Evolutionary conservation across 1,284 basidiomycete species (phyloP).

Genomic region (Termitomyces sp.): DNA sequence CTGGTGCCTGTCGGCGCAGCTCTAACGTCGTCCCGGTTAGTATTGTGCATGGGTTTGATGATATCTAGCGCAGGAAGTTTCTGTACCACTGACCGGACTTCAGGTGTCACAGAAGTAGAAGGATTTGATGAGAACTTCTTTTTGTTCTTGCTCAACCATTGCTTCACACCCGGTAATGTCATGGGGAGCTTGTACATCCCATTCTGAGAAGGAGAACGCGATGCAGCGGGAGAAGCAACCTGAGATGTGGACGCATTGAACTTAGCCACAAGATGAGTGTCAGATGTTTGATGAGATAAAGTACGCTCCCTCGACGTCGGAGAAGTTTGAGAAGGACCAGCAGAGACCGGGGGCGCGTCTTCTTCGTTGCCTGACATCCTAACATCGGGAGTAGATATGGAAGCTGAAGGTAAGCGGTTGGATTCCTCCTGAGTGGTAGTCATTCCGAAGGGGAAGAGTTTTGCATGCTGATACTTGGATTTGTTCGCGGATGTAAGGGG

Average conservation of each 20-base stretch:
- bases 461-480: conserved; percentile 67
- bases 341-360: conserved; percentile 41
- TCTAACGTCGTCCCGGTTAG: conserved; percentile 62
- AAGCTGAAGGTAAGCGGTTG: conserved; percentile 44
- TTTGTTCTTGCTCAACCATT: conserved; percentile 60
- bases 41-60: conserved; percentile 50
- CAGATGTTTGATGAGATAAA: conserved; percentile 64
- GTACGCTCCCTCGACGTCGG: conserved; percentile 52
- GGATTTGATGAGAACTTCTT: conserved; percentile 45
- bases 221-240: conserved; percentile 44
- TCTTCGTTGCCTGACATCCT: conserved; percentile 41
- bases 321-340: conserved; percentile 43
- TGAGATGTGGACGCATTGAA: conserved; percentile 42
- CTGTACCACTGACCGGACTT: conserved; percentile 35
- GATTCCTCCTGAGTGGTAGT: conserved; percentile 72
- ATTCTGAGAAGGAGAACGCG: conserved; percentile 33
- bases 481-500: conserved; percentile 53
- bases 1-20: conserved; percentile 42
- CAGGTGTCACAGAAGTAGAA: conserved; percentile 29
- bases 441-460: conserved; percentile 87
- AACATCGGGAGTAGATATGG: conserved; percentile 60
- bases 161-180: conserved; percentile 68
- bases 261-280: conserved; percentile 51
- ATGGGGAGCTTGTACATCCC: conserved; percentile 56
- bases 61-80: conserved; percentile 64